phyloP scores from a whole-genome alignment of 2,329 filamentous ascomycete species.

The Colletotrichum theobromicola region DNA sequence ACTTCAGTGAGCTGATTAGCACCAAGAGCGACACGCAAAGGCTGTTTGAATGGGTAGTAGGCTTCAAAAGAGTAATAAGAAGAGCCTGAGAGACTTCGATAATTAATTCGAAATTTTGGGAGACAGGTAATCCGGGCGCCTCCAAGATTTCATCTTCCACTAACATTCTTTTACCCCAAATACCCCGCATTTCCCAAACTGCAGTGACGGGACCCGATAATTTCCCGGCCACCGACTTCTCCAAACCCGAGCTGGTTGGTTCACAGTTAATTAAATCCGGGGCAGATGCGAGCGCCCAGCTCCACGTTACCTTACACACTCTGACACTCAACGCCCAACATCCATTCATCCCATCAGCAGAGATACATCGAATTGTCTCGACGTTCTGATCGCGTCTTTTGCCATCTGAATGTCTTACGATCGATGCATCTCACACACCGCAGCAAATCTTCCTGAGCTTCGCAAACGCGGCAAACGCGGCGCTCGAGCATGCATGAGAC shows the following conservation, averaged over 20 bases:
- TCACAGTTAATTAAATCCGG: background rate
- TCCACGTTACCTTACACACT: background rate
- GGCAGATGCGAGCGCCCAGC: background rate
- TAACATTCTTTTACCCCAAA: background rate
- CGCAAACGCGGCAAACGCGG: background rate
- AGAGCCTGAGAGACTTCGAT: rapidly evolving
- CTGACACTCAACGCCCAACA: background rate
- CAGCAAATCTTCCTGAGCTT: background rate
- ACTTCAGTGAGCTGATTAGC: background rate
- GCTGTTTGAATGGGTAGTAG: rapidly evolving
- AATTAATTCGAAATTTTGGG: background rate
- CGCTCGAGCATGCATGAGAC: background rate
- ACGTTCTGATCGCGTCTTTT: rapidly evolving
- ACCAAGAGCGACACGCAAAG: rapidly evolving
- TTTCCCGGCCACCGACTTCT: background rate
- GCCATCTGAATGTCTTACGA: rapidly evolving
- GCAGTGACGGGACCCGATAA: background rate
- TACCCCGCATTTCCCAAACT: background rate
- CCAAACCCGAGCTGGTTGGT: background rate
- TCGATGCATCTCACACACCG: background rate
- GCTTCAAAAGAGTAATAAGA: background rate
- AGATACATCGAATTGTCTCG: rapidly evolving
- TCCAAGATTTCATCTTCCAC: background rate
- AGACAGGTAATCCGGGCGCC: background rate
- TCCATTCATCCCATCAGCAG: background rate